phyloP scores from a whole-genome alignment of 2,329 filamentous ascomycete genomes.

The Sclerotinia minor region DNA sequence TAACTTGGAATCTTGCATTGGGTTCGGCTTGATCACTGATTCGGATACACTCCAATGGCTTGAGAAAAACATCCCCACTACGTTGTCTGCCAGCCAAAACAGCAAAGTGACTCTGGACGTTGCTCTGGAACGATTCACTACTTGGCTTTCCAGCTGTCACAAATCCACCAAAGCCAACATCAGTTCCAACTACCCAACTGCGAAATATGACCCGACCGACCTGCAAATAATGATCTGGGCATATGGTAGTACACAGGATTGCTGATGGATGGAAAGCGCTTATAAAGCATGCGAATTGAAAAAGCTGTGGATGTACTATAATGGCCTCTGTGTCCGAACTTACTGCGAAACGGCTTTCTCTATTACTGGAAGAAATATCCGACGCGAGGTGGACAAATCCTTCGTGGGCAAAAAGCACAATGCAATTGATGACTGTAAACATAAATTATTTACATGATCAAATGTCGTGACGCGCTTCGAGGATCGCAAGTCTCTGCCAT shows the following conservation, averaged over 20 bases:
- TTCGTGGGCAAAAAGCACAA: constrained; percentile 15
- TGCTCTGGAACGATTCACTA: neutral
- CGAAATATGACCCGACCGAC: constrained; percentile 1
- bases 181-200: neutral
- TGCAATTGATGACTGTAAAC: constrained; percentile 18
- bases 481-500: neutral
- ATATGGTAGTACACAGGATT: constrained; percentile 15
- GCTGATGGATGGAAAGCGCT: constrained; percentile 9
- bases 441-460: constrained; percentile 11
- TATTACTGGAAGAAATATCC: constrained; percentile 12
- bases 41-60: constrained; percentile 6
- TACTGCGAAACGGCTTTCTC: constrained; percentile 13
- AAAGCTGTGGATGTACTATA: constrained; percentile 2
- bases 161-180: constrained; percentile 1
- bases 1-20: constrained; percentile 6
- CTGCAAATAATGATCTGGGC: constrained; percentile 16
- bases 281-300: constrained; percentile 2
- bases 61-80: neutral
- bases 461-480: constrained; percentile 10
- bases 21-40: neutral
- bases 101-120: constrained; percentile 1
- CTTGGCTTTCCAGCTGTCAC: constrained; percentile 3
- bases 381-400: neutral
- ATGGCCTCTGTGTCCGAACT: constrained; percentile 4
- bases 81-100: constrained; percentile 6